Evolutionary conservation across 306 rosid genomes (phyloP), one percentile per base, ranked within the genome.

Genomic region (Cucurbita ficifolia): DNA sequence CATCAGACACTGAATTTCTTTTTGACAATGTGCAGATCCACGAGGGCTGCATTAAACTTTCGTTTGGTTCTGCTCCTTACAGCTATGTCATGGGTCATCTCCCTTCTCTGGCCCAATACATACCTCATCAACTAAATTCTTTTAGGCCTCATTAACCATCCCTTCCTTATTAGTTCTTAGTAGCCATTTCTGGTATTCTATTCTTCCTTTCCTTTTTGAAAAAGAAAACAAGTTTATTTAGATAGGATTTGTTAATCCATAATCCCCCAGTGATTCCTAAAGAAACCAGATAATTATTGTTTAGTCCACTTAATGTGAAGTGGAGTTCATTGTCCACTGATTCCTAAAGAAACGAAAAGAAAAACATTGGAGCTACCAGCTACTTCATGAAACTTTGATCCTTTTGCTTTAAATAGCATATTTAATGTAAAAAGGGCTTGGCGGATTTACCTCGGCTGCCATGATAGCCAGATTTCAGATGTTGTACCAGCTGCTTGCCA

Each of bases 401-500:
- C 43, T 45, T 68, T 21, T 68, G 56, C 55, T 68, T 48, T 24
- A 43, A 46, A 40, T 33, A 1, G 48, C 33, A 40, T 18, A n/a
- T 40, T 39, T n/a, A 18, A 42, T 65, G 3, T 63, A 4, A 16
- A 46, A 3, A 68, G 14, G 55, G 40, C 39, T 68, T 45, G 73
- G 39, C 7, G 13, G 12, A 68, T 72, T 57, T 81, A 18, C 59
- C 74, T 76, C 73, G 48, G 72, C 77, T 79, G 60, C 72, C 29
- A 64, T 50, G 55, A 56, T 16, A 76, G 68, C 21, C 82, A 95
- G 99, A 93, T 91, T 59, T 91, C 97, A 0, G 99, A 95, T 83
- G 99, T 95, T 81, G 99, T 91, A 71, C 99, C 99, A 5, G 97
- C 91, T 64, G 97, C 96, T n/a, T 95, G 97, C 63, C 96, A 93